Conservation (phyloP, 805 yeast genomes). For the Saccharomycopsis sp. region DNA sequence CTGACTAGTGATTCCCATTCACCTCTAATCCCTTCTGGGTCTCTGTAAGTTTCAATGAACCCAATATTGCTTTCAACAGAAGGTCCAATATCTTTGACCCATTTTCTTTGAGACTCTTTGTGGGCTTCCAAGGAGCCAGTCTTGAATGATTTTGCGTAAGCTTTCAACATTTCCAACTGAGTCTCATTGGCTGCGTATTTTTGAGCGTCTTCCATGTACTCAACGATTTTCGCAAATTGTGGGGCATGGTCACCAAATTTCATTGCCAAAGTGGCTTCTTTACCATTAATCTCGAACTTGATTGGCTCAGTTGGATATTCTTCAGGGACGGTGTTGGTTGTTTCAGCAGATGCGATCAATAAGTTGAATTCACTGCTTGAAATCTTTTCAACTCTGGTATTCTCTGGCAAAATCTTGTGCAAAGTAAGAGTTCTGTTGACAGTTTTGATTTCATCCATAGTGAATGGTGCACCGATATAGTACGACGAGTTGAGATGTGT, state of each 20-base stretch:
- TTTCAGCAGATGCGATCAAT: conserved; percentile 57
- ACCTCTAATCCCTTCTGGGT: conserved; percentile 85
- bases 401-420: conserved; percentile 63
- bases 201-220: conserved; percentile 47
- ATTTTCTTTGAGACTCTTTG: conserved; percentile 69
- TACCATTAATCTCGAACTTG: conserved; percentile 32
- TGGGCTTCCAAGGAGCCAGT: conserved; percentile 84
- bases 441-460: conserved; percentile 54
- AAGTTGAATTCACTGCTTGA: conserved; percentile 43
- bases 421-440: conserved; percentile 59
- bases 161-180: conserved; percentile 55
- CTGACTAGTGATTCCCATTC: conserved; percentile 93
- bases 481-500: conserved; percentile 45
- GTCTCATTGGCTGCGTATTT: conserved; percentile 63
- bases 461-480: conserved; percentile 44
- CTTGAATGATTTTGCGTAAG: conserved; percentile 59
- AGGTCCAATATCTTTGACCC: conserved; percentile 87
- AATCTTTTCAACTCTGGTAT: conserved; percentile 61
- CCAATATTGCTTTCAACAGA: conserved; percentile 75
- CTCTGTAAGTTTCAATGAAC: conserved; percentile 87
- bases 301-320: conserved; percentile 40
- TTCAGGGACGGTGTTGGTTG: conserved; percentile 37
- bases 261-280: conserved; percentile 36
- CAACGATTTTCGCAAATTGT: conserved; percentile 55
- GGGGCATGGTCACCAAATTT: conserved; percentile 69